Percentiles rank a stretch among this genome's conserved stretches.
Conservation (phyloP, 2,329 filamentous ascomycete species). For the Xylaria sp. region DNA sequence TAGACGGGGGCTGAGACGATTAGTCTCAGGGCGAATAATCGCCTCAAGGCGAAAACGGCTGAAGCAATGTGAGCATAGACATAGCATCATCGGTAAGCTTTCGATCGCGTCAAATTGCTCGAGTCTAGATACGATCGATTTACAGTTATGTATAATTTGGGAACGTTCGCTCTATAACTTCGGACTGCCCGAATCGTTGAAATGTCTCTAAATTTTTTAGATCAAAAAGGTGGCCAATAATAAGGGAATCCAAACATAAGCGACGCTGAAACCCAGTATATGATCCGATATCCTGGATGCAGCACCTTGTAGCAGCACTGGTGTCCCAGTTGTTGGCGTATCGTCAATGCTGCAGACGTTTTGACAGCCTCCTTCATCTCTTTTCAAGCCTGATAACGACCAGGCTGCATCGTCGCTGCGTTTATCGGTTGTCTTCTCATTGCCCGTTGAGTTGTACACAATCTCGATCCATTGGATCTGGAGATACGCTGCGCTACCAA, state of each 20-base stretch:
- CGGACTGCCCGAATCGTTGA: background rate
- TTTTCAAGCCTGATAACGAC: slow-evolving; percentile 28
- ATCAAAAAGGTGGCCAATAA: slow-evolving; percentile 40
- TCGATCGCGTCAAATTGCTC: background rate
- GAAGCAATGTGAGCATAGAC: background rate
- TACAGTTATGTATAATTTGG: slow-evolving; percentile 1
- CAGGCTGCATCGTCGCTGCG: slow-evolving; percentile 11
- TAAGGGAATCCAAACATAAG: slow-evolving; percentile 43
- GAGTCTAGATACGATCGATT: slow-evolving; percentile 3
- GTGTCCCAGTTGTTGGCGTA: slow-evolving; percentile 51
- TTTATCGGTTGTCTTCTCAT: slow-evolving; percentile 34
- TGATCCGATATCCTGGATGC: slow-evolving; percentile 41
- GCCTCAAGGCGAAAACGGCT: background rate
- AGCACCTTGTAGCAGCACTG: slow-evolving; percentile 51
- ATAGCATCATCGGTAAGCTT: background rate
- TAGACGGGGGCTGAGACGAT: background rate
- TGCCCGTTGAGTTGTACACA: slow-evolving; percentile 60
- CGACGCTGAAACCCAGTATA: slow-evolving; percentile 31
- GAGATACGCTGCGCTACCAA: slow-evolving; percentile 61
- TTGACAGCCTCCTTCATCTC: slow-evolving; percentile 41
- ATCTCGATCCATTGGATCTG: slow-evolving; percentile 73
- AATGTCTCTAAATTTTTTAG: slow-evolving; percentile 10
- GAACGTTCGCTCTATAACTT: background rate
- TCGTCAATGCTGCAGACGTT: slow-evolving; percentile 53
- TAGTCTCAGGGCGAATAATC: background rate